Evolutionary conservation across 2,329 filamentous ascomycete genomes (phyloP).

Genomic region (Neurospora sp.): DNA sequence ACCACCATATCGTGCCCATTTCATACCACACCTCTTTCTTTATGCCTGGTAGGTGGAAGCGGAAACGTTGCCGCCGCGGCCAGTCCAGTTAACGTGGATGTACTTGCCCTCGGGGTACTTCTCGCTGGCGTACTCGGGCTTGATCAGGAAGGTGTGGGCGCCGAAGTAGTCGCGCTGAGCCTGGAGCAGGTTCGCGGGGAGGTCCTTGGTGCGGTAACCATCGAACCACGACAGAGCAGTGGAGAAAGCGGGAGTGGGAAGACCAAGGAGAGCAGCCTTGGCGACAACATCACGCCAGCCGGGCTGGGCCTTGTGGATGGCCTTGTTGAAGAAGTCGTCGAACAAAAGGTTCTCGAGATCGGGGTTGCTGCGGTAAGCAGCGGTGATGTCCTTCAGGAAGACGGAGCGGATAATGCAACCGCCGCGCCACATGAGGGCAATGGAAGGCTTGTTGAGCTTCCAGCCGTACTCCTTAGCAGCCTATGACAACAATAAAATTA

Average conservation of each 20-base stretch:
- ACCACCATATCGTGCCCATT: slow-evolving; percentile 1
- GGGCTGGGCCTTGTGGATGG: slow-evolving; percentile 89
- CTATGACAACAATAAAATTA: slow-evolving; percentile 32
- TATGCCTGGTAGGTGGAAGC: slow-evolving; percentile 98
- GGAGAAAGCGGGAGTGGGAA: slow-evolving; percentile 92
- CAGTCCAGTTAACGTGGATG: slow-evolving; percentile 99
- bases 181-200: slow-evolving; percentile 96
- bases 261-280: slow-evolving; percentile 87
- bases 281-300: slow-evolving; percentile 87
- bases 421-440: slow-evolving; percentile 99
- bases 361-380: slow-evolving; percentile 86
- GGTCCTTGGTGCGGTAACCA: slow-evolving; percentile 92
- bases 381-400: slow-evolving; percentile 99
- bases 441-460: slow-evolving; percentile 99
- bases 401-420: slow-evolving; percentile 99
- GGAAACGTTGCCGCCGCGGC: slow-evolving; percentile 91
- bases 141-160: slow-evolving; percentile 81
- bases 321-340: slow-evolving; percentile 99
- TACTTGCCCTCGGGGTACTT: slow-evolving; percentile 80
- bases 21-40: slow-evolving; percentile 17
- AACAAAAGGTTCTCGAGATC: slow-evolving; percentile 97
- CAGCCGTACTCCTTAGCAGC: slow-evolving; percentile 91
- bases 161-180: slow-evolving; percentile 99
- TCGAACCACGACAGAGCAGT: slow-evolving; percentile 98
- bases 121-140: slow-evolving; percentile 65